Evolutionary conservation across 163 green algal genomes (phyloP), one percentile per base, ranked within the genome.

Genomic region (Volvox carteri): DNA sequence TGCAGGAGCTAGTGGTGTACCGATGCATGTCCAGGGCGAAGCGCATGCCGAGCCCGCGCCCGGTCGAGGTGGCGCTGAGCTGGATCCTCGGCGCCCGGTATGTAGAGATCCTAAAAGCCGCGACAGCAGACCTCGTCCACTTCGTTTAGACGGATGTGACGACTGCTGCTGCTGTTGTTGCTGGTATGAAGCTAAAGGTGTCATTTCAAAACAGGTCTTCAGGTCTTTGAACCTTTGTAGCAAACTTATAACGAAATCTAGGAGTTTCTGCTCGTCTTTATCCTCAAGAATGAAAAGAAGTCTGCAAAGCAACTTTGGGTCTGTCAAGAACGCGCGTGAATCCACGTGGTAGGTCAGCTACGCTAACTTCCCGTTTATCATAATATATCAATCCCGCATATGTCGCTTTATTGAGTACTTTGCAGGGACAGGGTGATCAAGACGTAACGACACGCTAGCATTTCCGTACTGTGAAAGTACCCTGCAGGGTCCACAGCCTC

Each of bases 31-130:
- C 39, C 39, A 78, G 2, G 70, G 39, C 1, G 70, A 78, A 21
- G 35, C 70, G 78, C 62, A 41, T n/a, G 79, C 33, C 7, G 58
- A 73, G 6, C n/a, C 58, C 35, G 25, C 41, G 23, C 58, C 58
- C 14, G 8, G 39, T 33, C 56, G 58, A 54, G 70, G 39, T 44
- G 42, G n/a, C 14, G 73, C 44, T 80, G 73, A 67, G 73, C 73
- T 80, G 73, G 73, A 80, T 33, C 73, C 73, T 21, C 73, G 44
- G 8, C 44, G 28, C 44, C 25, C 28, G 35, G 12, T 41, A 60
- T 81, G 44, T 18, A 72, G 76, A 2, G 52, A 73, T 6, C 62
- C 65, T 33, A 87, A 56, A 18, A 87, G 81, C 11, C 58, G 73
- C 4, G 65, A 60, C 1, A 87, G 81, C 19, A 87, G 35, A 23